Conservation (phyloP, 2,329 filamentous ascomycete species). For the Sporothrix pallida region DNA sequence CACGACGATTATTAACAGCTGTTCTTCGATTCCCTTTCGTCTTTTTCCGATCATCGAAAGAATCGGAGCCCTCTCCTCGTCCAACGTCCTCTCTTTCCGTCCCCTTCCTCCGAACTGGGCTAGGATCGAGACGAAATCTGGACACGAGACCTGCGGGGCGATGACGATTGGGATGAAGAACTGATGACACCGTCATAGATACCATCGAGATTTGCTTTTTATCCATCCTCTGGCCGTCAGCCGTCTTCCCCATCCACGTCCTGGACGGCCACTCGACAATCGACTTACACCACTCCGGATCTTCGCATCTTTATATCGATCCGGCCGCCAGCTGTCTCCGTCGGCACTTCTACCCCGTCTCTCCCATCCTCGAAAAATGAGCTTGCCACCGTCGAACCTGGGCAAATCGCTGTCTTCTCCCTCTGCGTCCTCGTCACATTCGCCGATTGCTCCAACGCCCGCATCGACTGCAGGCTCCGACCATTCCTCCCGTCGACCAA, state of each 20-base stretch:
- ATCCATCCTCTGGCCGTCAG: neutral
- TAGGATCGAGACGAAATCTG: neutral
- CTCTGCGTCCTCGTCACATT: conserved; percentile 50
- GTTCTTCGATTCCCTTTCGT: neutral
- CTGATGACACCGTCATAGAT: conserved; percentile 1
- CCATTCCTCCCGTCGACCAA: conserved; percentile 55
- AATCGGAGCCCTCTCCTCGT: conserved; percentile 13
- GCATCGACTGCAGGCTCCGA: conserved; percentile 57
- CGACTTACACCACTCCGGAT: neutral
- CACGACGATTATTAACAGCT: neutral
- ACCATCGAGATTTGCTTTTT: neutral
- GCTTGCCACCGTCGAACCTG: conserved; percentile 47
- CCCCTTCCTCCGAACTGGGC: neutral
- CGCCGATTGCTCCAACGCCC: conserved; percentile 50
- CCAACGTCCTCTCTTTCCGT: neutral
- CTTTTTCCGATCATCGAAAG: conserved; percentile 2
- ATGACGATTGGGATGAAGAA: conserved; percentile 26
- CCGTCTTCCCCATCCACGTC: neutral
- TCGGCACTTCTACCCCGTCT: neutral
- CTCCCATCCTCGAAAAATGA: conserved; percentile 40
- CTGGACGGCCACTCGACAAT: neutral
- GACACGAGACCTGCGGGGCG: conserved; percentile 16
- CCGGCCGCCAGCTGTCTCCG: neutral
- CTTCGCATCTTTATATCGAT: neutral
- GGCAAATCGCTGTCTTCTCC: conserved; percentile 59